Base-by-base conservation (phyloP, 1,284 basidiomycete species). In the Abortiporus biennis region DNA sequence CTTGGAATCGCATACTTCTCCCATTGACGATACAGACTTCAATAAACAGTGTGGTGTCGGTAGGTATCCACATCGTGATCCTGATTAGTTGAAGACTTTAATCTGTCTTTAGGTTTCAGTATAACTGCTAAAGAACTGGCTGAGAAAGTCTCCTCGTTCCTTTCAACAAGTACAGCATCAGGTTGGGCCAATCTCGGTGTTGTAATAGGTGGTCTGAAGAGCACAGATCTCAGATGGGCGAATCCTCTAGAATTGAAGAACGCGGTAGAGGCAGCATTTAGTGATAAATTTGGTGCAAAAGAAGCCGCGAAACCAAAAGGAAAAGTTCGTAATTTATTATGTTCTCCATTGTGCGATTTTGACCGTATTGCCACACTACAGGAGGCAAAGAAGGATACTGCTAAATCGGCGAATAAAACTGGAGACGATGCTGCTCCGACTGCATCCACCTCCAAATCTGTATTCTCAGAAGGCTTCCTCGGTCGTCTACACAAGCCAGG, bases 401-500 rank as follows among this genome's bases (percentile, higher is more conserved):
- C 47, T 3, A n/a, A 51, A 41, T 68, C 61, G 51, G 52, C 54
- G 12, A 48, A 52, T 8, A 54, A 69, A 1, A 59, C 71, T 23
- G 48, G 57, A 3, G 64, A 67, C 34, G 48, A 58, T n/a, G 55
- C 67, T 3, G 51, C 62, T 3, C 47, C 52, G 21, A 60, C 70
- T 19, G 54, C 67, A 2, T 61, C 70, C 6, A 57, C 67, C 15
- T 62, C 75, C 21, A 83, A 78, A 50, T 72, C 80, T 6, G 90
- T 98, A 42, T 99, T 99, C 61, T 81, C 88, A 48, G 92, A 96
- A 59, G 96, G 96, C 11, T 98, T 97, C 72, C 78, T 99, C 13
- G 92, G 92, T 3, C 74, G 80, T 46, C 82, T 99, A 31, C 94
- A 99, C 64, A 92, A 88, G 57, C 91, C 92, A 6, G 96, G 96